Base-by-base conservation (phyloP, 1,284 basidiomycete species). In the Ustilago crameri region DNA sequence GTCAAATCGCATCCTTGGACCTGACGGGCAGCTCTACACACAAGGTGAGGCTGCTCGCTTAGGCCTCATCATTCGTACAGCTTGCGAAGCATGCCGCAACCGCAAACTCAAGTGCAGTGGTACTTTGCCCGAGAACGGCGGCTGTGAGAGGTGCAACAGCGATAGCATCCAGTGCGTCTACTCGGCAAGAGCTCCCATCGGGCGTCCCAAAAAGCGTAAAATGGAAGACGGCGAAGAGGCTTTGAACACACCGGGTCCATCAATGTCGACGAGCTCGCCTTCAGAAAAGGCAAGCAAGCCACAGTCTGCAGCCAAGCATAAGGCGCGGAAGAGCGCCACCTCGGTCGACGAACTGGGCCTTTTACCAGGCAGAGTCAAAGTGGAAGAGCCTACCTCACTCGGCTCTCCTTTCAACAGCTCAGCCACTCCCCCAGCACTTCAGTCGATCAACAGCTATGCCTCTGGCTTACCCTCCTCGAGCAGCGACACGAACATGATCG, bases 81-180 rank as follows among this genome's bases (percentile, higher is more conserved):
- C 75, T 2, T 79, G 77, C 58, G 75, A 79, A 42, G 62, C 57
- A 5, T 79, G 77, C 47, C 57, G 77, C 18, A 71, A 72, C n/a
- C 62, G 75, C 15, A 79, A 79, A 63, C 69, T 78, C 64, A 74
- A 74, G 22, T 78, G 76, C 57, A 74, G 68, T n/a, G 72, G 74
- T 27, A 55, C 44, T 17, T 49, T 74, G 0, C 57, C 60, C 0
- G 66, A 74, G 34, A 44, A 65, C 4, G 75, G 66, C 9, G 70
- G 70, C 9, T 78, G 75, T 40, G 57, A 49, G 7, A 49, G 75
- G 17, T 78, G 75, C 56, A 63, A 41, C 14, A 69, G 54, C 42
- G 75, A 78, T 34, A 32, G 20, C 34, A 61, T 71, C 12, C 51
- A 61, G 7, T 78, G 75, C 42, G 43, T 66, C 41, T 78, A 74